A percentile compares a stretch with the other conserved stretches of the same genome.
These are phyloP conservation scores for Rubia yunnanensis DNA, from an alignment of 257 asterid genomes.

Conservation along the genomic window DNA sequence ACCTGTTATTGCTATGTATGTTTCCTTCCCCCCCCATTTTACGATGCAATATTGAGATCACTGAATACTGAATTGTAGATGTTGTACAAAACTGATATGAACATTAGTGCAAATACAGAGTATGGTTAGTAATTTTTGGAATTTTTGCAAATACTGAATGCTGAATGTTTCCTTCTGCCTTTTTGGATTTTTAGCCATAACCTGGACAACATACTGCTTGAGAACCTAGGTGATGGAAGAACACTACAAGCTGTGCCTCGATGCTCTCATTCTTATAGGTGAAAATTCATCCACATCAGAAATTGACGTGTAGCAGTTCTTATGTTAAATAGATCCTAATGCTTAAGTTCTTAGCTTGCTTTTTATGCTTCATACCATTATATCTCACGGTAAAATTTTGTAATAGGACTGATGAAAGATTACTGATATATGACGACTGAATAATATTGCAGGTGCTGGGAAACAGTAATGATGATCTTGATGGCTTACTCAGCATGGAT, in stretches of 20 bases:
- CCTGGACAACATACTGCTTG: too few species aligned
- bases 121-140: neutral
- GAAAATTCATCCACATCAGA: neutral
- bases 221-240: conserved; percentile 80
- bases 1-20: conserved; percentile 88
- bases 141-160: too few species aligned
- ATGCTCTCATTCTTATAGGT: conserved; percentile 96
- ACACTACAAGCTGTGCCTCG: conserved; percentile 93
- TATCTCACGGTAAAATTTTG: too few species aligned
- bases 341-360: too few species aligned
- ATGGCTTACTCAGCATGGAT: conserved; percentile 80
- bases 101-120: neutral
- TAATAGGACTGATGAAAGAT: too few species aligned
- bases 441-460: conserved; percentile 55
- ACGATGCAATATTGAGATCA: too few species aligned
- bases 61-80: neutral
- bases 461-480: conserved; percentile 56
- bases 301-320: neutral
- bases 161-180: too few species aligned
- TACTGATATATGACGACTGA: too few species aligned
- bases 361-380: too few species aligned
- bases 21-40: conserved; percentile 9
- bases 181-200: conserved; percentile 52
- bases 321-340: conserved; percentile 12
- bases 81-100: neutral